A percentile compares a stretch with the other conserved stretches of the same genome.
These are phyloP conservation scores for Colletotrichum incanum DNA, from an alignment of 2,329 filamentous ascomycete species.

Conservation along the genomic window DNA sequence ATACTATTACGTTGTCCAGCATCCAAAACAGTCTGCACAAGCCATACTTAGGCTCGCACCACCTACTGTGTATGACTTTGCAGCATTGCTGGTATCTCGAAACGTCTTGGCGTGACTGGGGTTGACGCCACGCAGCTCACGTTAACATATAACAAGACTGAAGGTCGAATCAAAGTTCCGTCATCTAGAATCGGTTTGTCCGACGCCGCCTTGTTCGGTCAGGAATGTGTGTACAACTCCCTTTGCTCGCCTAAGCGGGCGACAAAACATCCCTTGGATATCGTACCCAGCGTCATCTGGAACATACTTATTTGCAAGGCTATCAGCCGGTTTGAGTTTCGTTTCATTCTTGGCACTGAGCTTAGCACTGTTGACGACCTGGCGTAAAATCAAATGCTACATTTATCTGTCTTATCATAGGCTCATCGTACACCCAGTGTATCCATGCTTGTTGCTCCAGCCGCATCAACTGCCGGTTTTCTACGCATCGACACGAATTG, in stretches of 20 bases:
- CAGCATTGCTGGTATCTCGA: neutral
- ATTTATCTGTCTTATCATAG: slow-evolving; percentile 5
- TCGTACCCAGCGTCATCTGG: neutral
- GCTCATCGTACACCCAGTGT: slow-evolving; percentile 1
- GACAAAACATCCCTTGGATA: neutral
- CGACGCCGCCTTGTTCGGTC: neutral
- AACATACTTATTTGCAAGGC: neutral
- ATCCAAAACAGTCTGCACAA: neutral
- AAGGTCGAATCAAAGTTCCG: neutral
- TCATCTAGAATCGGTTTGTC: neutral
- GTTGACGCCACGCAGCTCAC: neutral
- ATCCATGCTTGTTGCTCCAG: neutral
- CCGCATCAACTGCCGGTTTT: neutral
- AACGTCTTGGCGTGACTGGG: neutral
- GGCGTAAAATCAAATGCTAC: neutral
- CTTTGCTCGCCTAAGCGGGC: neutral
- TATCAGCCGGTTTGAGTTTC: too few relatives aligned
- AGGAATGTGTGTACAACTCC: neutral
- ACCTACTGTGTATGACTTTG: neutral
- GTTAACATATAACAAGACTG: too few relatives aligned
- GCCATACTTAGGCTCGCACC: neutral
- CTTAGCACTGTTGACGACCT: too few relatives aligned
- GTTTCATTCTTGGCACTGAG: too few relatives aligned
- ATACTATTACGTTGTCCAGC: neutral
- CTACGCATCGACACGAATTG: neutral